Evolutionary conservation across 2,329 filamentous ascomycete species (phyloP).

Genomic region (Sporothrix pseudoabietina): DNA sequence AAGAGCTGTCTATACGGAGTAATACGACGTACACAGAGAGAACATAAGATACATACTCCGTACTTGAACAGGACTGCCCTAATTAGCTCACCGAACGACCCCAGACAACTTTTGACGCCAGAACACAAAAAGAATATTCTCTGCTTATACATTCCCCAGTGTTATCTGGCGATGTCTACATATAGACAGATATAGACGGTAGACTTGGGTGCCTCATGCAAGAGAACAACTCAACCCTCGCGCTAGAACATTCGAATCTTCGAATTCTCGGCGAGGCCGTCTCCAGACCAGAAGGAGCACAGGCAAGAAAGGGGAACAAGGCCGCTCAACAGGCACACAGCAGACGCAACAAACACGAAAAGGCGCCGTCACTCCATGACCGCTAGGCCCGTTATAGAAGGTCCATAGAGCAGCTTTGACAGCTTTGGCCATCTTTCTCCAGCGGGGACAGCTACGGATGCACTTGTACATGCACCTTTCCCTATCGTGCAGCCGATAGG

Average conservation of each 20-base stretch:
- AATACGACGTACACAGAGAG: too few relatives aligned
- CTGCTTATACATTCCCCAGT: background rate
- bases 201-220: background rate
- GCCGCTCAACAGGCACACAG: background rate
- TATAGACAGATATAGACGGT: too few relatives aligned
- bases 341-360: too few relatives aligned
- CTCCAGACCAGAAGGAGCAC: background rate
- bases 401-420: background rate
- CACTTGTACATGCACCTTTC: background rate
- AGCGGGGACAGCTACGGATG: background rate
- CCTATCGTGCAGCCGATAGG: background rate
- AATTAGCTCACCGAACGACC: too few relatives aligned
- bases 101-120: background rate
- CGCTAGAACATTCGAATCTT: background rate
- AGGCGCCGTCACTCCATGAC: background rate
- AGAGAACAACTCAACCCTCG: background rate
- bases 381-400: slow-evolving; percentile 24
- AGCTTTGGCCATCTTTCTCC: slow-evolving; percentile 2
- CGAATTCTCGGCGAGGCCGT: background rate
- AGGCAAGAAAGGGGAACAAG: background rate
- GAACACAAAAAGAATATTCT: background rate
- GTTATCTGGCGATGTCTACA: background rate
- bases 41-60: too few relatives aligned
- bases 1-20: background rate
- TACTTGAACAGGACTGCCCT: too few relatives aligned